Percentiles rank a stretch among this genome's conserved stretches.
Conservation (phyloP, 176 grass and related monocot genomes). For the Eremochloa ophiuroides region DNA sequence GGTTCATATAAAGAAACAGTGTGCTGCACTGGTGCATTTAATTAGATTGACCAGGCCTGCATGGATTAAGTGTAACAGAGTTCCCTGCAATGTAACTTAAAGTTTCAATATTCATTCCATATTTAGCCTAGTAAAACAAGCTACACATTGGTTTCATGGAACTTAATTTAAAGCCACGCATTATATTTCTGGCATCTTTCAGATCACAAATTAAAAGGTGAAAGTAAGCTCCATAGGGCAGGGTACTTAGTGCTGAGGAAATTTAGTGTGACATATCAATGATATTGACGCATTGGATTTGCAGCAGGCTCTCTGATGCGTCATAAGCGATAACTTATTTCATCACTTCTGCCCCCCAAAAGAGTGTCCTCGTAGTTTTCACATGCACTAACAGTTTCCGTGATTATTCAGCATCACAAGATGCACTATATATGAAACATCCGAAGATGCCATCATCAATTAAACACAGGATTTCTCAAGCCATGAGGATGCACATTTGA, state of each 20-base stretch:
- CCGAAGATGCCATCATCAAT: neutral
- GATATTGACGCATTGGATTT: conserved; percentile 1
- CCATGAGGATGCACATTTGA: neutral
- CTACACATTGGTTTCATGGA: conserved; percentile 1
- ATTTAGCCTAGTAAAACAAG: neutral
- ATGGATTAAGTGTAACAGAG: neutral
- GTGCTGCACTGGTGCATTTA: neutral
- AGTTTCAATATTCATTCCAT: neutral
- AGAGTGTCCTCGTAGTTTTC: neutral
- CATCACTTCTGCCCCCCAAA: neutral
- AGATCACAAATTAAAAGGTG: neutral
- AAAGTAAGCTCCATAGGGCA: neutral
- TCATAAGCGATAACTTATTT: neutral
- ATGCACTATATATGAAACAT: conserved; percentile 18
- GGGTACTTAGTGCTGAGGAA: neutral
- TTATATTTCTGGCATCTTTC: conserved; percentile 8
- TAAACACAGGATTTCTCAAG: neutral
- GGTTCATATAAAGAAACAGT: neutral
- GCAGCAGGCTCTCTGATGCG: conserved; percentile 5
- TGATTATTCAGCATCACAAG: conserved; percentile 1
- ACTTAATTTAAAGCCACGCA: neutral
- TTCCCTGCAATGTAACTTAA: conserved; percentile 19
- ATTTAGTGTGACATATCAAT: conserved; percentile 3
- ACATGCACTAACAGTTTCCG: neutral
- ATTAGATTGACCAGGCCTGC: neutral